A percentile compares a stretch with the other conserved stretches of the same genome.
Conservation (phyloP, 2,329 filamentous ascomycete species). For the Fusarium sublunatum region DNA sequence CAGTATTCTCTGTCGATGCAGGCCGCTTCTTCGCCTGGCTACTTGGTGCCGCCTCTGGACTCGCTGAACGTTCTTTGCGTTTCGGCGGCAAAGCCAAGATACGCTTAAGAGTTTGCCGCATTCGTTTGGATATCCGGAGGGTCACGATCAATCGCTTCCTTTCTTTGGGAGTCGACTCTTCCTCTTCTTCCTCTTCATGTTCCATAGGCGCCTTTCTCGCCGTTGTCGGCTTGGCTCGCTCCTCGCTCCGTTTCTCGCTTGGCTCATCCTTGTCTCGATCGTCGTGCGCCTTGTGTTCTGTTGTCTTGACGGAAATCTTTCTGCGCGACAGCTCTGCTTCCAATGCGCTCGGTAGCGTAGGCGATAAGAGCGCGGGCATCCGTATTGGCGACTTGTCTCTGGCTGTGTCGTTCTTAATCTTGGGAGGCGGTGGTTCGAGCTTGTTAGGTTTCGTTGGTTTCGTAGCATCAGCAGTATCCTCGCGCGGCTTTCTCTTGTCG, state of each 20-base stretch:
- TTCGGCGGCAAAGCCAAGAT: slow-evolving; percentile 59
- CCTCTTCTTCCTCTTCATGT: slow-evolving; percentile 51
- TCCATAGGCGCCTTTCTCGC: slow-evolving; percentile 45
- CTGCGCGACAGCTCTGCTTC: slow-evolving; percentile 55
- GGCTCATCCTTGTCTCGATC: slow-evolving; percentile 38
- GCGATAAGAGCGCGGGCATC: slow-evolving; percentile 65
- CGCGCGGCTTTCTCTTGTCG: slow-evolving; percentile 50
- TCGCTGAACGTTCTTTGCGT: slow-evolving; percentile 49
- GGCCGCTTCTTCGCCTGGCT: slow-evolving; percentile 62
- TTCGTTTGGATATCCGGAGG: slow-evolving; percentile 61
- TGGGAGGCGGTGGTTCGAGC: slow-evolving; percentile 42
- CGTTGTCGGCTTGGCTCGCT: slow-evolving; percentile 33
- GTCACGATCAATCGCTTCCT: slow-evolving; percentile 55
- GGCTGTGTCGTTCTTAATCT: slow-evolving; percentile 50
- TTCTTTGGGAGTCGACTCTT: slow-evolving; percentile 44
- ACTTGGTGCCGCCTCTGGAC: slow-evolving; percentile 54
- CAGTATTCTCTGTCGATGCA: slow-evolving; percentile 50
- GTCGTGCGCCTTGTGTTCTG: slow-evolving; percentile 29
- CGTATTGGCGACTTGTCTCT: slow-evolving; percentile 53
- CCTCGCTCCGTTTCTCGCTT: slow-evolving; percentile 35
- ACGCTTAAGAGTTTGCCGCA: slow-evolving; percentile 58
- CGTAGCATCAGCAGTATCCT: slow-evolving; percentile 45
- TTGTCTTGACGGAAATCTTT: slow-evolving; percentile 46
- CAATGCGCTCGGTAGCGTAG: slow-evolving; percentile 64
- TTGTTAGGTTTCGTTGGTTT: slow-evolving; percentile 49